Evolutionary conservation across 2,329 filamentous ascomycete species (phyloP), one percentile per base, ranked within the genome.

Genomic region (Venturia carpophila): DNA sequence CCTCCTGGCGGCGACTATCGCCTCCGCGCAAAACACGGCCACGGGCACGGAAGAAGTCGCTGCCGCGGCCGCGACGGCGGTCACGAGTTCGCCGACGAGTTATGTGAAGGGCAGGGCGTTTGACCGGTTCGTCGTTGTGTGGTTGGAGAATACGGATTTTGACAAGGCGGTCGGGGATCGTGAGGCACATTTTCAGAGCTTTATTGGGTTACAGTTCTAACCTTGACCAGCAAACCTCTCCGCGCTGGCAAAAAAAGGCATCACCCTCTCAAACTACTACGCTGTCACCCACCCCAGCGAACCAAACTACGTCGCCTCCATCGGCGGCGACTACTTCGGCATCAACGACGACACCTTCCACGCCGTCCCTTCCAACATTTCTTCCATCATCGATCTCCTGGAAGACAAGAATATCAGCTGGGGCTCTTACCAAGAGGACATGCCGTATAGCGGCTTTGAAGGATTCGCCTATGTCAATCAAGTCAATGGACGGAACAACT

Each of bases 91-190:
- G 67, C 84, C 86, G 1, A 84, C 82, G 41, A 86, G 81, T 73
- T 73, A 85, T 70, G 85, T 92, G 63, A 81, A 84, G 72, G 90
- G 90, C 67, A 85, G 87, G 72, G 85, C 82, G 0, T 92, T 92
- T 72, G 83, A 91, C 72, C 85, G 89, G 19, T 83, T 90, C 67
- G 85, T 85, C 65, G 83, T 86, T 66, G 85, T 92, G 74, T 92
- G 87, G 86, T 81, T 91, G 60, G 90, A 92, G 78, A 92, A 92
- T 73, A 89, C 86, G 61, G 80, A 84, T 74, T 92, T 83, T 69
- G 81, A 84, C 63, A 83, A 86, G 71, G 85, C 88, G 1, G 78
- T 79, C 45, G 82, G 80, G 19, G 87, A 92, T 63, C 19, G 82
- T 84, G 71, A 71, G 30, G 45, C 10, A 5, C 21, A 7, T 24